Conservation (phyloP, 2,329 filamentous ascomycete species). For the Alternaria triticina region DNA sequence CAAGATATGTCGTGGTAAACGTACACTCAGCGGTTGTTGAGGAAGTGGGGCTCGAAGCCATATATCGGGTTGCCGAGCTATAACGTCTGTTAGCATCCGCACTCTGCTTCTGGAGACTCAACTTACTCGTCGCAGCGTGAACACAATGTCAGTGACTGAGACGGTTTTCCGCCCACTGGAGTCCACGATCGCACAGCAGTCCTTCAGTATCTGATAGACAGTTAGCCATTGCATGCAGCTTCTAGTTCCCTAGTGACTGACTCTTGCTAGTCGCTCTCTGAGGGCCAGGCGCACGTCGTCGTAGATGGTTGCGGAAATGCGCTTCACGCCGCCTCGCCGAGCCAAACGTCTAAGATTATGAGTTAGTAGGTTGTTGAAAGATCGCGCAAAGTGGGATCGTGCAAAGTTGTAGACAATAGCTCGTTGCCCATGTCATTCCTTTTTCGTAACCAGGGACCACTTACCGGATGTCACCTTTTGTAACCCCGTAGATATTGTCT, state of each 20-base stretch:
- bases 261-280: constrained; percentile 53
- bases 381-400: background rate
- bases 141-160: constrained; percentile 38
- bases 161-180: constrained; percentile 38
- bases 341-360: constrained; percentile 64
- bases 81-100: background rate
- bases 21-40: background rate
- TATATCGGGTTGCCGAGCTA: constrained; percentile 33
- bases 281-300: constrained; percentile 63
- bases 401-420: background rate
- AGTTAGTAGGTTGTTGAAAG: constrained; percentile 12
- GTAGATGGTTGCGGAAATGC: constrained; percentile 71
- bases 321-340: constrained; percentile 77
- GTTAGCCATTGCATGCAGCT: background rate
- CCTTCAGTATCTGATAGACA: constrained; percentile 29
- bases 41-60: constrained; percentile 31
- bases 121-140: constrained; percentile 39
- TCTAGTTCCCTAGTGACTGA: constrained; percentile 14
- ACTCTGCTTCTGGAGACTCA: background rate
- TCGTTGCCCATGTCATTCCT: background rate
- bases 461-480: constrained; percentile 45
- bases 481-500: constrained; percentile 44
- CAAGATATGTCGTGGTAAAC: background rate
- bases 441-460: constrained; percentile 5
- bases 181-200: constrained; percentile 35